A percentile compares a stretch with the other conserved stretches of the same genome.
Evolutionary conservation across 345 rosid species (phyloP).

Genomic region (Ricinus communis): DNA sequence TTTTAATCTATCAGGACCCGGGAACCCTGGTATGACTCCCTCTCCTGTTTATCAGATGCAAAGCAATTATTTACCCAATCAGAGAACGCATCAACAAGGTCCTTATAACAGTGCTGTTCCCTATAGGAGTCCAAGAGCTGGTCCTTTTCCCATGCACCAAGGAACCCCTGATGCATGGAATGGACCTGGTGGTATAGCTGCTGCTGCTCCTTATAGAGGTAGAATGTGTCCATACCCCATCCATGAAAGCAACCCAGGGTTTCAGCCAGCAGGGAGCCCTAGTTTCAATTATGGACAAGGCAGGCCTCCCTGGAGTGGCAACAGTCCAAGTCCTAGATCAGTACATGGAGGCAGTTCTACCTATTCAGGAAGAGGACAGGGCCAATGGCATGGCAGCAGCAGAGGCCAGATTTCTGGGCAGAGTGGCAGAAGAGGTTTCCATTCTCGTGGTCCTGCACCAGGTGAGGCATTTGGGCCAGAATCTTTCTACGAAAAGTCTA

Average conservation of each 20-base stretch:
- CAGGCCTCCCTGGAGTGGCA: conserved; percentile 39
- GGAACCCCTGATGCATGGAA: conserved; percentile 43
- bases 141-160: conserved; percentile 46
- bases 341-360: conserved; percentile 35
- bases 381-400: conserved; percentile 34
- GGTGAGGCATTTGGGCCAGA: conserved; percentile 38
- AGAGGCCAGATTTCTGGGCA: conserved; percentile 36
- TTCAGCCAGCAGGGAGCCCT: conserved; percentile 33
- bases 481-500: conserved; percentile 55
- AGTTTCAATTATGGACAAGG: conserved; percentile 39
- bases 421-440: conserved; percentile 49
- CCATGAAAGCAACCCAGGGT: conserved; percentile 28
- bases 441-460: conserved; percentile 25
- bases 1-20: conserved; percentile 41
- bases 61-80: conserved; percentile 30
- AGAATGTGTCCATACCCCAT: conserved; percentile 21
- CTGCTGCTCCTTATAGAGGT: conserved; percentile 15
- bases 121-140: conserved; percentile 32
- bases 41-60: conserved; percentile 46
- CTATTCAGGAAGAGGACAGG: conserved; percentile 52
- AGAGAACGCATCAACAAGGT: conserved; percentile 41
- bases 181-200: conserved; percentile 34
- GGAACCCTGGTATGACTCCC: conserved; percentile 31
- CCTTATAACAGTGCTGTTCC: conserved; percentile 32
- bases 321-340: conserved; percentile 22